Evolutionary conservation across 441 rosid genomes (phyloP).

Genomic region (Corymbia calophylla): DNA sequence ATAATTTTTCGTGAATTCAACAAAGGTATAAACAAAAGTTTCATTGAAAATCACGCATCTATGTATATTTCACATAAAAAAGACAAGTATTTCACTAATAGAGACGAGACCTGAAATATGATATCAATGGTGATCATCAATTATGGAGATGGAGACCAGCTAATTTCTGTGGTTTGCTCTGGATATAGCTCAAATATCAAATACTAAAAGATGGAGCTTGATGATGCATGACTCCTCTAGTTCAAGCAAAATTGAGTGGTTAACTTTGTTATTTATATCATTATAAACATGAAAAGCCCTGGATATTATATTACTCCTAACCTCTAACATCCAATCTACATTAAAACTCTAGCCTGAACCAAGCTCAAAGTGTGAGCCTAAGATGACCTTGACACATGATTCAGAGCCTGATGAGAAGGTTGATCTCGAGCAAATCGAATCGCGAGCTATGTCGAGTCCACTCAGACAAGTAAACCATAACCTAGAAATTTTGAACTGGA

Average conservation of each 20-base stretch:
- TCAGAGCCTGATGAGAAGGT: not conserved
- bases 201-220: not conserved
- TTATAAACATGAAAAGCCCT: not conserved
- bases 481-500: not conserved
- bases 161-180: not conserved
- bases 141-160: accelerated
- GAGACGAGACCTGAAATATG: not conserved
- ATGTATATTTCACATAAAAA: not conserved
- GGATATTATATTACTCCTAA: not conserved
- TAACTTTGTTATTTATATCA: not conserved
- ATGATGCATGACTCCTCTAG: not conserved
- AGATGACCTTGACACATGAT: not conserved
- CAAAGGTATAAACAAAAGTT: accelerated
- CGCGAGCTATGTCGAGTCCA: not conserved
- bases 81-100: not conserved
- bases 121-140: not conserved
- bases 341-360: not conserved
- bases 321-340: not conserved
- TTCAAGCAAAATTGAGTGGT: not conserved
- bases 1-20: no score
- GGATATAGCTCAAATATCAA: not conserved
- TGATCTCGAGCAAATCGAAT: not conserved
- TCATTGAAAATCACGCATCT: not conserved
- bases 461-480: not conserved
- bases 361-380: not conserved